Evolutionary conservation across 768 basidiomycete species (phyloP).

Genomic region (Suillus spraguei): DNA sequence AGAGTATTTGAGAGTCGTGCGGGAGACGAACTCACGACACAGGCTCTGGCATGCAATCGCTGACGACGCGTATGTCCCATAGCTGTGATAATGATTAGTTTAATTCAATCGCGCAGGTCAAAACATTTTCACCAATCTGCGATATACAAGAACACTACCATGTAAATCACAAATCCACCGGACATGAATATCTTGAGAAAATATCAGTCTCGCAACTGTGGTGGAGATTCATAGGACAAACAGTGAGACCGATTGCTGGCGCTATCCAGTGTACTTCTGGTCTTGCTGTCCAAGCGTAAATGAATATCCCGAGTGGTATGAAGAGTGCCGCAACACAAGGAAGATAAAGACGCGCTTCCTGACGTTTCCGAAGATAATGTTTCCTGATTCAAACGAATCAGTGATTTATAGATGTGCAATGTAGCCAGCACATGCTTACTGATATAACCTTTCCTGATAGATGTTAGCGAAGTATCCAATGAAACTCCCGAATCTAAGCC

Average conservation of each 20-base stretch:
- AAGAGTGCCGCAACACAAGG: slow-evolving; percentile 54
- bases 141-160: slow-evolving; percentile 54
- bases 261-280: slow-evolving; percentile 57
- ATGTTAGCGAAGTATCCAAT: slow-evolving; percentile 45
- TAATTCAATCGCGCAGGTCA: neutral
- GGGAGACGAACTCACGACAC: slow-evolving; percentile 37
- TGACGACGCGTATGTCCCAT: slow-evolving; percentile 59
- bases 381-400: slow-evolving; percentile 12
- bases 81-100: slow-evolving; percentile 31
- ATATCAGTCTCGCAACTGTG: slow-evolving; percentile 6
- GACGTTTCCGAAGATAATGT: slow-evolving; percentile 28
- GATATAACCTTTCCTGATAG: slow-evolving; percentile 48
- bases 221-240: neutral
- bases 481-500: slow-evolving; percentile 48
- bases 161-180: slow-evolving; percentile 50
- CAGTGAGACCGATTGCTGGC: slow-evolving; percentile 12
- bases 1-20: neutral
- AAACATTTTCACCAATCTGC: slow-evolving; percentile 50
- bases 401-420: neutral
- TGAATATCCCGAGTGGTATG: slow-evolving; percentile 58
- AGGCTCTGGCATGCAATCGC: slow-evolving; percentile 64
- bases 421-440: slow-evolving; percentile 34
- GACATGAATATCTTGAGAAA: slow-evolving; percentile 44
- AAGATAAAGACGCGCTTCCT: slow-evolving; percentile 58
- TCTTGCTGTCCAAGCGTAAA: slow-evolving; percentile 71